Evolutionary conservation across 768 basidiomycete genomes (phyloP).

Genomic region (Stropharia rugosoannulata): DNA sequence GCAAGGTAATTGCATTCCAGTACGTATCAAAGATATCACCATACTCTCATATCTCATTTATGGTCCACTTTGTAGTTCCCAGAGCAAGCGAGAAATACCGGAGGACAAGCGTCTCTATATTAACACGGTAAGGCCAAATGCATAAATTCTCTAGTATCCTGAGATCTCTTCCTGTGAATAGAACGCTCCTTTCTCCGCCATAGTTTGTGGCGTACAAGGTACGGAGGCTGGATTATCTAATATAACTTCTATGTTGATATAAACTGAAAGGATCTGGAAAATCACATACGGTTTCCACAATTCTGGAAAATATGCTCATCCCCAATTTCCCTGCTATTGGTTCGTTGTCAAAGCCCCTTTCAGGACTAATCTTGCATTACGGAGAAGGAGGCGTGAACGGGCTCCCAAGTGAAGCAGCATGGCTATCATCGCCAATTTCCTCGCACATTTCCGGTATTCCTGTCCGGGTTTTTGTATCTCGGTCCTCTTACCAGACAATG

Average conservation of each 20-base stretch:
- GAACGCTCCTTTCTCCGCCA: constrained; percentile 74
- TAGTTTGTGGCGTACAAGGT: constrained; percentile 76
- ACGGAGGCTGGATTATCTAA: not conserved
- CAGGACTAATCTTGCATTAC: constrained; percentile 67
- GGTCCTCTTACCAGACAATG: constrained; percentile 62
- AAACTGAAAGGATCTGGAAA: constrained; percentile 58
- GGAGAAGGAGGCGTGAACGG: constrained; percentile 62
- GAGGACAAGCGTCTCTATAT: constrained; percentile 59
- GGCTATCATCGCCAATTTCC: constrained; percentile 40
- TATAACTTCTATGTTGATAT: not conserved
- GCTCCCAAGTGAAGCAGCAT: constrained; percentile 67
- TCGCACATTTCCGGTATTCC: constrained; percentile 29
- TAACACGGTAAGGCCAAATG: constrained; percentile 52
- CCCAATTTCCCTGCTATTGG: constrained; percentile 49
- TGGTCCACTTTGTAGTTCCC: constrained; percentile 26
- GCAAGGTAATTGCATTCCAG: constrained; percentile 45
- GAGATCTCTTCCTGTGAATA: constrained; percentile 20
- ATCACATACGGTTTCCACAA: constrained; percentile 67
- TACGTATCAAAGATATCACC: constrained; percentile 22
- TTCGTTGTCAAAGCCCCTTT: constrained; percentile 48
- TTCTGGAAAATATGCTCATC: constrained; percentile 74
- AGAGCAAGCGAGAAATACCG: constrained; percentile 29
- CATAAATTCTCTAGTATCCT: not conserved
- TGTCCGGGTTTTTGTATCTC: constrained; percentile 57
- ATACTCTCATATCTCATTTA: not conserved